phyloP scores from a whole-genome alignment of 208 protist genomes.

The Leishmania aethiopica region DNA sequence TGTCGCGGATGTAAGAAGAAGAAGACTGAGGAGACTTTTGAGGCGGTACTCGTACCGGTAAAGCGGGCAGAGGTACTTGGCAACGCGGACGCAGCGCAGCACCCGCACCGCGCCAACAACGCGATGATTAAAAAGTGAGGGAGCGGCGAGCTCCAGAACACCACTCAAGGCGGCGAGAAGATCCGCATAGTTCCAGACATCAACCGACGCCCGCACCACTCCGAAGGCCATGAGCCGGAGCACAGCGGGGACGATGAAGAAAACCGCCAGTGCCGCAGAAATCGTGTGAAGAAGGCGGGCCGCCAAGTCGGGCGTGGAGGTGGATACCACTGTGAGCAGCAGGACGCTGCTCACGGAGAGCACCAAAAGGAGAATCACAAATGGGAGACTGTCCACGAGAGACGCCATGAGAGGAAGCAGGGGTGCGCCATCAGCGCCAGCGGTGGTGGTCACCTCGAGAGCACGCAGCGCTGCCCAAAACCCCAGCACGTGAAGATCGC shows the following conservation, averaged over 20 bases:
- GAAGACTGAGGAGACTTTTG: constrained; percentile 24
- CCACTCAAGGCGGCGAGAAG: constrained; percentile 40
- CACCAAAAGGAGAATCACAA: constrained; percentile 31
- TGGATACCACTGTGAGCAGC: constrained; percentile 40
- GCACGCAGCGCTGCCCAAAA: constrained; percentile 16
- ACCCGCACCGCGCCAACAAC: constrained; percentile 46
- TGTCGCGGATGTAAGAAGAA: constrained; percentile 19
- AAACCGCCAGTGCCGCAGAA: constrained; percentile 29
- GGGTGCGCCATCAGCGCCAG: not conserved
- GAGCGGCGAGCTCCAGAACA: constrained; percentile 38
- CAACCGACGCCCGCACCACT: constrained; percentile 4
- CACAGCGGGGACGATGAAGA: constrained; percentile 49
- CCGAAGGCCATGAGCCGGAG: constrained; percentile 45
- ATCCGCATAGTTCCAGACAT: constrained; percentile 56
- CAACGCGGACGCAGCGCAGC: constrained; percentile 39
- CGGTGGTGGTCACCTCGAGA: constrained; percentile 22
- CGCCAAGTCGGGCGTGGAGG: constrained; percentile 11
- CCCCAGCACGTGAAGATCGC: constrained; percentile 1
- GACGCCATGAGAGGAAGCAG: not conserved
- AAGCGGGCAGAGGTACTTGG: constrained; percentile 30
- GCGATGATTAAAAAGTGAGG: constrained; percentile 22
- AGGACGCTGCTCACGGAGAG: constrained; percentile 44
- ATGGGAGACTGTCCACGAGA: constrained; percentile 27
- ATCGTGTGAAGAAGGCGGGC: constrained; percentile 22
- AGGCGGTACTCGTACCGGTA: constrained; percentile 16